Conservation (phyloP, 352 stramenopile species). For the Phytophthora colocasiae region DNA sequence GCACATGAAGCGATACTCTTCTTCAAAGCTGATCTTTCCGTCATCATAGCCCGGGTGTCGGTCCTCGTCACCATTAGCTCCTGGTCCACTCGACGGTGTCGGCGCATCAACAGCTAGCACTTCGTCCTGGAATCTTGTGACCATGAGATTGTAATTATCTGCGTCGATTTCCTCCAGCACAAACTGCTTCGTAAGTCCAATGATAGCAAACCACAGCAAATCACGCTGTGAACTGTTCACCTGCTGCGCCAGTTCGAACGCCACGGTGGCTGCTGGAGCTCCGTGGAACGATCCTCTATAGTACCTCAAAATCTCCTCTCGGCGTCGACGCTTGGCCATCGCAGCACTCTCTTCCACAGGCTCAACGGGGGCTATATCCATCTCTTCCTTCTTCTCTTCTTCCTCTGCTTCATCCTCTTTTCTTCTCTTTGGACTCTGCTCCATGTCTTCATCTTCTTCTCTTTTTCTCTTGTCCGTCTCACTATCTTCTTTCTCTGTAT, state of each 20-base stretch:
- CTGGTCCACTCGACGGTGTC: constrained; percentile 42
- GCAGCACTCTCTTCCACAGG: constrained; percentile 36
- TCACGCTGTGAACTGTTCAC: constrained; percentile 89
- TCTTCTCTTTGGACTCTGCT: constrained; percentile 26
- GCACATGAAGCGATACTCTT: constrained; percentile 97
- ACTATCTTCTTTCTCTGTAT: constrained; percentile 35
- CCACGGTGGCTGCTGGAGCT: constrained; percentile 74
- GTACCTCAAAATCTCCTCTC: constrained; percentile 91
- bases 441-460: constrained; percentile 39
- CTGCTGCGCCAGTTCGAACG: constrained; percentile 84
- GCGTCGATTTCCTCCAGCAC: constrained; percentile 93
- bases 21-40: constrained; percentile 89
- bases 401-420: constrained; percentile 36
- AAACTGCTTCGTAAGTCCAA: constrained; percentile 97
- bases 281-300: constrained; percentile 94
- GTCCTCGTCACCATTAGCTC: constrained; percentile 38
- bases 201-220: constrained; percentile 97
- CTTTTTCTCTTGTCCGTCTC: constrained; percentile 47
- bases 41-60: constrained; percentile 73
- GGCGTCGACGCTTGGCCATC: constrained; percentile 61
- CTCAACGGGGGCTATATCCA: constrained; percentile 15
- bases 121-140: constrained; percentile 92
- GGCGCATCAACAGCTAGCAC: constrained; percentile 78
- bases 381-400: constrained; percentile 38
- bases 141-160: constrained; percentile 92